Conservation (phyloP, 164 flowering plant species). For the Echeveria elegans region DNA sequence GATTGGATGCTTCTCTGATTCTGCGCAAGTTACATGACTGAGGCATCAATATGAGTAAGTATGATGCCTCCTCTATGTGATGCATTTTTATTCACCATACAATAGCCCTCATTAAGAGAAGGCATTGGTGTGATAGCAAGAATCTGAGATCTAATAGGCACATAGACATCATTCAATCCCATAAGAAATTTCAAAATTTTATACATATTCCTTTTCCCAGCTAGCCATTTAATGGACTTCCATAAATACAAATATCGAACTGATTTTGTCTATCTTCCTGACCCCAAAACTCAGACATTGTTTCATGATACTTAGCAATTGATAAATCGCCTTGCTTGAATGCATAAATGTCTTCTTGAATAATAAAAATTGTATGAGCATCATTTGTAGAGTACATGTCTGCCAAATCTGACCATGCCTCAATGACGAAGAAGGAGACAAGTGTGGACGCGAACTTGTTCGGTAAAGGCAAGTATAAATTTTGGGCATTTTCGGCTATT, state of each 20-base stretch:
- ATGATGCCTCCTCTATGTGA: neutral
- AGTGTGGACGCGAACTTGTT: conserved; percentile 34
- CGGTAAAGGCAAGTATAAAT: conserved; percentile 77
- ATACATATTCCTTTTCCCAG: no score
- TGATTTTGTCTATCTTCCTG: no score
- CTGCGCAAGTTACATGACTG: neutral
- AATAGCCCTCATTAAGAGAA: neutral
- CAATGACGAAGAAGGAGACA: conserved; percentile 27
- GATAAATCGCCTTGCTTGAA: neutral
- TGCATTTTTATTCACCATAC: neutral
- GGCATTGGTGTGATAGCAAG: neutral
- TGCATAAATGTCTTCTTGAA: neutral
- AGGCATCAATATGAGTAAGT: neutral
- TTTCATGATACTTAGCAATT: neutral
- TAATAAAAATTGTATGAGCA: neutral
- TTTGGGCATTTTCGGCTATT: conserved; percentile 88
- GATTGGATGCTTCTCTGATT: neutral
- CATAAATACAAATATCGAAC: no score
- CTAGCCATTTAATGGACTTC: no score
- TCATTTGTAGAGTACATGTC: neutral
- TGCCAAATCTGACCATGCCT: neutral
- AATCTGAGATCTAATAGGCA: neutral
- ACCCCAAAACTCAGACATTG: no score
- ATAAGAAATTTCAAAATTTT: no score
- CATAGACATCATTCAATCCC: no score